Evolutionary conservation across 2,329 filamentous ascomycete species (phyloP).

Genomic region (Fusarium sp.): DNA sequence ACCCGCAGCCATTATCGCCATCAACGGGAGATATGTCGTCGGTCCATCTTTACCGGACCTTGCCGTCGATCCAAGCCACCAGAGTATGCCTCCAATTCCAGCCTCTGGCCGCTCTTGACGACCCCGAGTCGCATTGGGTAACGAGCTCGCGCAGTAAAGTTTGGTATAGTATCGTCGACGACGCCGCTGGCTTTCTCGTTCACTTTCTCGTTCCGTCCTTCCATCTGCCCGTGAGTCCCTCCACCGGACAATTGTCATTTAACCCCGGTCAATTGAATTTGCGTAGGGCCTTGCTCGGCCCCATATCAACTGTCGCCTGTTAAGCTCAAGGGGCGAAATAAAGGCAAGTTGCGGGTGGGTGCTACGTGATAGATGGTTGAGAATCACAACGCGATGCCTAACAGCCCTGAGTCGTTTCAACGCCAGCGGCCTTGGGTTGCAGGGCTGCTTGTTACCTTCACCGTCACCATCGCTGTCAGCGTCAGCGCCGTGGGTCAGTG

Average conservation of each 20-base stretch:
- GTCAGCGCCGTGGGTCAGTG: constrained; percentile 31
- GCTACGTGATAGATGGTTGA: neutral
- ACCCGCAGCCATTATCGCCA: constrained; percentile 12
- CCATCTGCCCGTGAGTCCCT: constrained; percentile 25
- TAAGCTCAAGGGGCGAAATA: constrained; percentile 6
- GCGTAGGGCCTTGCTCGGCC: constrained; percentile 11
- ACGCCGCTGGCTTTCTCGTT: constrained; percentile 32
- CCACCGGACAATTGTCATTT: constrained; percentile 19
- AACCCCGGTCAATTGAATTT: constrained; percentile 6
- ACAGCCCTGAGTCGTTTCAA: constrained; percentile 26
- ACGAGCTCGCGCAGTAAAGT: constrained; percentile 34
- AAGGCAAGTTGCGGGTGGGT: constrained; percentile 2
- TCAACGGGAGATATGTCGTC: constrained; percentile 26
- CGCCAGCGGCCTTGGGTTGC: constrained; percentile 30
- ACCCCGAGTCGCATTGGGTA: constrained; percentile 36
- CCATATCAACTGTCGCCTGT: neutral
- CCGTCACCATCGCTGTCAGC: constrained; percentile 44
- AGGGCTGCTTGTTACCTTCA: constrained; percentile 35
- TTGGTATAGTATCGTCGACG: constrained; percentile 36
- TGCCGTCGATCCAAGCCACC: constrained; percentile 44
- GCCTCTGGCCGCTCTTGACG: constrained; percentile 27
- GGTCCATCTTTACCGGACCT: constrained; percentile 45
- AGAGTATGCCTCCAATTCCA: constrained; percentile 28
- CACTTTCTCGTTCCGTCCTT: constrained; percentile 27
- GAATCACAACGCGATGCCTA: neutral